Evolutionary conservation across 2,329 filamentous ascomycete species (phyloP), one percentile per base, ranked within the genome.

Genomic region (Exophiala lecanii-corni): DNA sequence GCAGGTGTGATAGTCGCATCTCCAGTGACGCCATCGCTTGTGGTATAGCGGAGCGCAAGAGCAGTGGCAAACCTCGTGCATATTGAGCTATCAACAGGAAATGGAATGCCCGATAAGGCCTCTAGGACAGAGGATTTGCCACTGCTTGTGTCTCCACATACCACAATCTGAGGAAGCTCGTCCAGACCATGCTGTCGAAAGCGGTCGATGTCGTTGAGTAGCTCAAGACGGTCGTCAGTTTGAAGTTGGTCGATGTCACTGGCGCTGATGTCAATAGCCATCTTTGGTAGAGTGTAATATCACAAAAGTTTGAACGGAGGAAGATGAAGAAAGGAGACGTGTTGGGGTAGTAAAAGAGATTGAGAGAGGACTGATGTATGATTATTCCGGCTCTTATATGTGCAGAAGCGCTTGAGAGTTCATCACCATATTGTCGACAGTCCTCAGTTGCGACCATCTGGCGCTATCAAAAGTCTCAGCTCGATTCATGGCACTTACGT

Each of bases 11-110:
- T 57, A 36, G 45, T 57, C 7, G 58, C 55, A 5, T 45, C 33
- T 5, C 56, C 52, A 4, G 54, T 47, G 9, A 47, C 32, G 10
- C 32, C 13, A 13, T 51, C 36, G 26, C 52, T 43, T 2, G 51
- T 7, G 6, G 55, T 51, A 16, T 52, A 45, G 32, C 76, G 68
- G n/a, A 79, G 63, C 3, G 76, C 65, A 43, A 81, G 72, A 55
- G 81, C 76, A 18, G 77, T 80, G 3, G 77, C 72, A 47, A 80
- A 82, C 13, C 78, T 67, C 0, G 79, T 83, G 53, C 79, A 83
- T 2, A 79, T 69, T 35, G 72, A 76, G 38, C 76, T 75, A 47
- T 77, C 75, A 42, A 74, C 67, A 0, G 78, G 79, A 34, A 83
- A 82, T 0, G 73, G 72, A 7, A 79, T 77, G 17, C 76, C 76